phyloP scores from a whole-genome alignment of 495 filamentous ascomycete genomes.

The Hyaloscypha bicolor region DNA sequence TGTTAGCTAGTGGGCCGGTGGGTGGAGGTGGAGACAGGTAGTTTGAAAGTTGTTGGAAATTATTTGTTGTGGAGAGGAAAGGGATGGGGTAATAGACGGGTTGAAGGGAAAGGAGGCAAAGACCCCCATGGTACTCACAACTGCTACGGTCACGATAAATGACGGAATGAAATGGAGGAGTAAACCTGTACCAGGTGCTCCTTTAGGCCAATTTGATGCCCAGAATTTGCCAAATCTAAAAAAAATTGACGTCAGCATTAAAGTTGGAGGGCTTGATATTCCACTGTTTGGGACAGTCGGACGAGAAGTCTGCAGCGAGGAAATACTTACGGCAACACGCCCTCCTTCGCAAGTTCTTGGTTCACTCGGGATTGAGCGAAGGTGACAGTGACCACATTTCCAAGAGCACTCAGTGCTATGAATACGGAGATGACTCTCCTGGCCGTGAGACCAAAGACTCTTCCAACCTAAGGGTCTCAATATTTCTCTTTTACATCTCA shows the following conservation, averaged over 20 bases:
- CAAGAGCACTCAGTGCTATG: slow-evolving; percentile 55
- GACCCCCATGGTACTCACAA: slow-evolving; percentile 12
- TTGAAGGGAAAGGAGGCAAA: background rate
- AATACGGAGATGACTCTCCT: slow-evolving; percentile 42
- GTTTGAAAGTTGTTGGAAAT: too few species aligned
- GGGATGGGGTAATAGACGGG: slow-evolving; percentile 1
- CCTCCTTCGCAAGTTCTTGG: slow-evolving; percentile 52
- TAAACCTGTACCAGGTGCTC: slow-evolving; percentile 64
- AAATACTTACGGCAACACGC: slow-evolving; percentile 41
- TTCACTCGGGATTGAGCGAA: slow-evolving; percentile 55
- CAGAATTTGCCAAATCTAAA: slow-evolving; percentile 45
- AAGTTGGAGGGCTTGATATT: background rate
- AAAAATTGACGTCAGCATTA: background rate
- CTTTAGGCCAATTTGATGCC: slow-evolving; percentile 66
- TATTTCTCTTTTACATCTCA: background rate
- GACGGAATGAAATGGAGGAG: slow-evolving; percentile 72
- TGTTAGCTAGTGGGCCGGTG: slow-evolving; percentile 43
- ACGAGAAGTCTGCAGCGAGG: background rate
- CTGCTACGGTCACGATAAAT: slow-evolving; percentile 57
- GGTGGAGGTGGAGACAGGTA: slow-evolving; percentile 36
- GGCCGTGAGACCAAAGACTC: slow-evolving; percentile 49
- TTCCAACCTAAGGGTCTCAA: slow-evolving; percentile 30
- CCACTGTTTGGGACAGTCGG: too few species aligned
- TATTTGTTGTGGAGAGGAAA: background rate
- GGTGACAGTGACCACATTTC: slow-evolving; percentile 56